phyloP scores from a whole-genome alignment of 1,284 basidiomycete genomes.

The Takashimella koratensis region DNA sequence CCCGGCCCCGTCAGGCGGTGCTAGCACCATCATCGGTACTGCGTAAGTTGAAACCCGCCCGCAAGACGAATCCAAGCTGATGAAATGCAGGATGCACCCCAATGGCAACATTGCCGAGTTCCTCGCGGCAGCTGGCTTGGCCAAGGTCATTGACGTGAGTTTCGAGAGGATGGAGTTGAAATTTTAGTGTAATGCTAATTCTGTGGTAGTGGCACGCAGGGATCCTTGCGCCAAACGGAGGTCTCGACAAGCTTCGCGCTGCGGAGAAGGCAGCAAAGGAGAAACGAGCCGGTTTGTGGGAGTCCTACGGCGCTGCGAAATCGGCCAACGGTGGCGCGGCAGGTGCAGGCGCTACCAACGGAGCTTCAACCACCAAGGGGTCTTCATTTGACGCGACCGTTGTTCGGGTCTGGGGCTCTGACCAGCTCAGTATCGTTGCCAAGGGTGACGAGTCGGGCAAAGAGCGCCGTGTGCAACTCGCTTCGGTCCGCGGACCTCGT shows the following conservation, averaged over 20 bases:
- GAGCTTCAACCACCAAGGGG: slow-evolving; percentile 51
- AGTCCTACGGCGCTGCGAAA: slow-evolving; percentile 54
- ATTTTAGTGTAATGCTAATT: neutral
- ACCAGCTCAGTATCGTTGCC: slow-evolving; percentile 79
- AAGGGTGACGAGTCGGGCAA: slow-evolving; percentile 60
- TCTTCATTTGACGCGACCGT: slow-evolving; percentile 77
- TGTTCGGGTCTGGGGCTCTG: slow-evolving; percentile 83
- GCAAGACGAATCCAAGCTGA: too few species aligned
- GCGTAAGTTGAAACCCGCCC: slow-evolving; percentile 57
- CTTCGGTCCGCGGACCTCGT: slow-evolving; percentile 83
- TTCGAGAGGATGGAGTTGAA: too few species aligned
- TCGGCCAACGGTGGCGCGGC: slow-evolving; percentile 52
- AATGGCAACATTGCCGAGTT: slow-evolving; percentile 92
- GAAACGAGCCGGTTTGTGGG: slow-evolving; percentile 73
- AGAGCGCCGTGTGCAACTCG: slow-evolving; percentile 82
- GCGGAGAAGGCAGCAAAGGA: slow-evolving; percentile 84
- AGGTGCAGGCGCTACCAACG: slow-evolving; percentile 3
- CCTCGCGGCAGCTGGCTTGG: slow-evolving; percentile 77
- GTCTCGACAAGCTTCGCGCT: slow-evolving; percentile 78
- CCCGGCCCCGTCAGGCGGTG: slow-evolving; percentile 53
- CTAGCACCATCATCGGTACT: slow-evolving; percentile 83
- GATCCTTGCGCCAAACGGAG: slow-evolving; percentile 73
- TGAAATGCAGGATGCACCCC: slow-evolving; percentile 72
- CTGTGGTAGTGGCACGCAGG: slow-evolving; percentile 79
- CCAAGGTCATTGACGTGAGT: slow-evolving; percentile 73